Evolutionary conservation across 2,329 filamentous ascomycete genomes (phyloP).

Genomic region (Keithomyces neogunnii): DNA sequence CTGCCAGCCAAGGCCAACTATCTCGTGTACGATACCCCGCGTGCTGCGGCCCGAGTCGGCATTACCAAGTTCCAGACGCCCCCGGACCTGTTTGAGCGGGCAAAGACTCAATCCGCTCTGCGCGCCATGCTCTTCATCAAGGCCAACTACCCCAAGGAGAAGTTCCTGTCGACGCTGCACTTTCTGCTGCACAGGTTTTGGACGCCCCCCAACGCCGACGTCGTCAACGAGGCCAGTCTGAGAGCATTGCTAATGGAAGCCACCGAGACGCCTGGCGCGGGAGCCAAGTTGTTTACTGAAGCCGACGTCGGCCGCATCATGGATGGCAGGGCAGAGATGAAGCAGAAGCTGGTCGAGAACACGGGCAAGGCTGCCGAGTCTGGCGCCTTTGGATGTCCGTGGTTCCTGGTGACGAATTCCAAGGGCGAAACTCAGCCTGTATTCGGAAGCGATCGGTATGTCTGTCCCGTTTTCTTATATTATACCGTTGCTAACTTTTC

Average conservation of each 20-base stretch:
- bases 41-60: conserved; percentile 30
- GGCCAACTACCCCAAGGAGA: conserved; percentile 36
- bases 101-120: conserved; percentile 46
- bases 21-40: conserved; percentile 31
- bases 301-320: conserved; percentile 49
- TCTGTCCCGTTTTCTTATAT: conserved; percentile 18
- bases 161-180: conserved; percentile 45
- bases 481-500: neutral
- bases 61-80: conserved; percentile 29
- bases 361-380: conserved; percentile 54
- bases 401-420: conserved; percentile 58
- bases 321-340: conserved; percentile 38
- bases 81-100: conserved; percentile 32
- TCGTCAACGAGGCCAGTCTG: conserved; percentile 50
- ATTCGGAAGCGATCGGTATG: conserved; percentile 64
- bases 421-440: conserved; percentile 57
- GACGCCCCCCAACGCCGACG: conserved; percentile 47
- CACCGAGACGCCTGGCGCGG: conserved; percentile 16
- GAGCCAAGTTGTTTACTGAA: conserved; percentile 34
- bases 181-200: conserved; percentile 55
- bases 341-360: conserved; percentile 38
- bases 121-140: conserved; percentile 62
- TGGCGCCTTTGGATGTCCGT: conserved; percentile 71
- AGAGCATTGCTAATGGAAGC: conserved; percentile 24
- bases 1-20: conserved; percentile 60